Evolutionary conservation across 2,329 filamentous ascomycete species (phyloP).

Genomic region (Fusarium aywerte): DNA sequence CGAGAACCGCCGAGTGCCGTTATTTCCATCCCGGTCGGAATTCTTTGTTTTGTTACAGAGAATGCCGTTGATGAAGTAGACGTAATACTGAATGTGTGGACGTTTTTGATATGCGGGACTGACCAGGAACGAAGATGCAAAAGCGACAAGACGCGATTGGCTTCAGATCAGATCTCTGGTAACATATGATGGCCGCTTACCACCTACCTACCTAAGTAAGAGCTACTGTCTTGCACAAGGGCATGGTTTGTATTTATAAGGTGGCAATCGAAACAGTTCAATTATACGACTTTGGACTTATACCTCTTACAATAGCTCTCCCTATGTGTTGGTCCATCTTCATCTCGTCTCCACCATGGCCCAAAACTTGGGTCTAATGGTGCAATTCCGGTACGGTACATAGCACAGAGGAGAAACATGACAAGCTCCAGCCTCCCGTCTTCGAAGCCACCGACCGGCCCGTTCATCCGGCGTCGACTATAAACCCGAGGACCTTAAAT

Average conservation of each 20-base stretch:
- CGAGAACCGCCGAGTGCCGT: constrained; percentile 37
- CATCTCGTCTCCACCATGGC: constrained; percentile 15
- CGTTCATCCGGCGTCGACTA: constrained; percentile 20
- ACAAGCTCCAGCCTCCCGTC: neutral
- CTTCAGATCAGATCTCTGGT: neutral
- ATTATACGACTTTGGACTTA: neutral
- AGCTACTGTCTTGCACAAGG: neutral
- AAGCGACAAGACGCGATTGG: constrained; percentile 1
- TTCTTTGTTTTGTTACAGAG: neutral
- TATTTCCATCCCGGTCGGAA: neutral
- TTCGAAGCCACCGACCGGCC: constrained; percentile 11
- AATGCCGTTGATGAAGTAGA: constrained; percentile 9
- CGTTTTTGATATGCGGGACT: constrained; percentile 19
- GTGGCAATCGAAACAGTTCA: neutral
- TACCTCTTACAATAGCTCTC: neutral
- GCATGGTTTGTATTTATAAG: neutral
- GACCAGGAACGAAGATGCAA: neutral
- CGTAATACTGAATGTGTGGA: neutral
- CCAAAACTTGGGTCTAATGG: constrained; percentile 8
- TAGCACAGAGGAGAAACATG: constrained; percentile 1
- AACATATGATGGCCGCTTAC: neutral
- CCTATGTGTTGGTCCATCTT: neutral
- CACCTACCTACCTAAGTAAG: neutral
- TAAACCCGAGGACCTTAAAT: neutral
- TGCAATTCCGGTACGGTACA: constrained; percentile 21